These are phyloP conservation scores for Pseudognaphalium luteoalbum DNA, from an alignment of 129 eudicot species.

Conservation along the genomic window DNA sequence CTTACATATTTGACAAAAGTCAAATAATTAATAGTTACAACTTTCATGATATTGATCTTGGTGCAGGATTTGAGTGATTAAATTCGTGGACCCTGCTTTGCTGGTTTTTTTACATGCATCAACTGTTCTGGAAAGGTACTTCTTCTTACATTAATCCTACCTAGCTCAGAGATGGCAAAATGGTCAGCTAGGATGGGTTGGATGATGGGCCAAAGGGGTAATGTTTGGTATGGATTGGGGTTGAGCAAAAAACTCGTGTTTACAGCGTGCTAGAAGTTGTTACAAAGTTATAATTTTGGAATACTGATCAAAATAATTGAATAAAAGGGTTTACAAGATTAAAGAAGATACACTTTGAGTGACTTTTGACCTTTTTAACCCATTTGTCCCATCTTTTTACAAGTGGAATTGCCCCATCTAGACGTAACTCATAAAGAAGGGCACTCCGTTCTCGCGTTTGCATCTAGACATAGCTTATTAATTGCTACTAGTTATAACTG, in stretches of 20 bases:
- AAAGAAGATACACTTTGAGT: too few relatives aligned
- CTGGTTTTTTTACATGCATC: background rate
- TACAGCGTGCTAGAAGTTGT: too few relatives aligned
- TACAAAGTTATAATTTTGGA: too few relatives aligned
- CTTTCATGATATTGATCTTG: background rate
- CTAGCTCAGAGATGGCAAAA: background rate
- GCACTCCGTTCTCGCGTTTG: background rate
- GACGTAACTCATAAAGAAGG: background rate
- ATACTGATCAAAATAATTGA: too few relatives aligned
- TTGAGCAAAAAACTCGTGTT: too few relatives aligned
- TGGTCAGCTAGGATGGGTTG: background rate
- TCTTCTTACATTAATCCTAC: background rate
- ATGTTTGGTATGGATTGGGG: too few relatives aligned
- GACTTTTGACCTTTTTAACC: too few relatives aligned
- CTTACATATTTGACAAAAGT: background rate
- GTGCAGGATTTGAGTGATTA: constrained; percentile 2
- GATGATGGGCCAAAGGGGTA: background rate
- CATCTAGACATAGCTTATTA: background rate
- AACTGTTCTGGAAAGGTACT: constrained; percentile 11
- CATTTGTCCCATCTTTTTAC: too few relatives aligned
- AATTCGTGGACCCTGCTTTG: background rate
- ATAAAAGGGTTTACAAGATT: too few relatives aligned
- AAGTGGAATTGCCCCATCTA: background rate
- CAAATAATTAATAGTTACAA: background rate
- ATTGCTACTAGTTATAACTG: background rate